A percentile compares a stretch with the other conserved stretches of the same genome.
phyloP scores from a whole-genome alignment of 179 eudicot species.

The Kewa caespitosa region DNA sequence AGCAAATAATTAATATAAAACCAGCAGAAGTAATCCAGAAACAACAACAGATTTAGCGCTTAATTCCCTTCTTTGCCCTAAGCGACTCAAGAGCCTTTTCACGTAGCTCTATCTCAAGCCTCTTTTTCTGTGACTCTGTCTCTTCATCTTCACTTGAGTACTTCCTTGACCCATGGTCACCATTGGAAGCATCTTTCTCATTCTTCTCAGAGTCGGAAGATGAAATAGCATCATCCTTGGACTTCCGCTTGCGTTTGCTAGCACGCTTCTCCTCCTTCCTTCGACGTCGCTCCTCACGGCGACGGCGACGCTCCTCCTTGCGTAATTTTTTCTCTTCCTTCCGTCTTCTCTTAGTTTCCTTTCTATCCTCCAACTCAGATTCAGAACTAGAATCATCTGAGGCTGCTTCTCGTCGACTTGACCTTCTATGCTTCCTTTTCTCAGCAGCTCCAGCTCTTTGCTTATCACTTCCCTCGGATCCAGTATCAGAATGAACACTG shows the following conservation, averaged over 20 bases:
- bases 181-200: conserved; percentile 49
- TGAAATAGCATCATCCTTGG: conserved; percentile 44
- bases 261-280: conserved; percentile 70
- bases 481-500: conserved; percentile 57
- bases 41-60: conserved; percentile 44
- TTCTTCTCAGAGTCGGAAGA: conserved; percentile 51
- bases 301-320: conserved; percentile 76
- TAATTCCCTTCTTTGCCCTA: conserved; percentile 83
- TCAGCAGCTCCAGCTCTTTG: conserved; percentile 41
- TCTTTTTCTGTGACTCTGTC: conserved; percentile 66
- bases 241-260: conserved; percentile 63
- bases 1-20: conserved; percentile 19
- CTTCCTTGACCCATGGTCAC: conserved; percentile 38
- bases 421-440: conserved; percentile 73
- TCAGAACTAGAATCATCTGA: conserved; percentile 72
- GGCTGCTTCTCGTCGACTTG: conserved; percentile 47
- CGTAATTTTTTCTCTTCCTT: conserved; percentile 78
- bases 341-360: conserved; percentile 78
- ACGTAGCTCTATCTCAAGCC: conserved; percentile 89
- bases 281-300: conserved; percentile 77
- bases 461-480: conserved; percentile 55
- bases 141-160: conserved; percentile 46
- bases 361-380: conserved; percentile 71
- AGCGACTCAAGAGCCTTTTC: conserved; percentile 92
- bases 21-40: conserved; percentile 28